A percentile compares a stretch with the other conserved stretches of the same genome.
These are phyloP conservation scores for Exophiala sp. DNA, from an alignment of 2,329 filamentous ascomycete species.

Conservation along the genomic window DNA sequence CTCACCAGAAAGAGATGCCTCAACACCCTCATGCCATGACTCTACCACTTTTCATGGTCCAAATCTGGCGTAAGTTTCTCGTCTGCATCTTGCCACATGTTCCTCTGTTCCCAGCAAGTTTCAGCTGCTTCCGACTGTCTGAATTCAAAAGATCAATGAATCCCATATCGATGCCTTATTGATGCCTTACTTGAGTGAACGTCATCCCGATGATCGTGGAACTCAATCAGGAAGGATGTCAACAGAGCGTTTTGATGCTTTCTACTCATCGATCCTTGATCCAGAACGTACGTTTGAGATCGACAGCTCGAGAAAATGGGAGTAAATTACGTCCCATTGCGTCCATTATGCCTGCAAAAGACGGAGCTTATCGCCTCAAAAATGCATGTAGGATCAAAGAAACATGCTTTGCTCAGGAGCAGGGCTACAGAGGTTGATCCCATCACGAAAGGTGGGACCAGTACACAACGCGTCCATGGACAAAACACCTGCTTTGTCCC, in stretches of 20 bases:
- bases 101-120: not conserved
- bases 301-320: not conserved
- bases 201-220: slow-evolving; percentile 1
- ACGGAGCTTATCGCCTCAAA: not conserved
- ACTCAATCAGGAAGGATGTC: not conserved
- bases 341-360: not conserved
- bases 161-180: not conserved
- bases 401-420: not conserved
- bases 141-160: not conserved
- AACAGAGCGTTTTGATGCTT: not conserved
- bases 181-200: not conserved
- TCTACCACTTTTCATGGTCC: not conserved
- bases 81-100: not conserved
- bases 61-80: not conserved
- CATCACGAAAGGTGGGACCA: not conserved
- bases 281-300: not conserved
- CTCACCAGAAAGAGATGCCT: not conserved
- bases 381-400: not conserved
- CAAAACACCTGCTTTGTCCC: not conserved
- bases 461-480: not conserved
- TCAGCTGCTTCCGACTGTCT: not conserved
- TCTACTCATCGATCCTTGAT: not conserved
- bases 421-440: not conserved
- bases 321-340: not conserved
- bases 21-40: not conserved